Evolutionary conservation across 2,329 filamentous ascomycete genomes (phyloP).

Genomic region (Helotiales sp.): DNA sequence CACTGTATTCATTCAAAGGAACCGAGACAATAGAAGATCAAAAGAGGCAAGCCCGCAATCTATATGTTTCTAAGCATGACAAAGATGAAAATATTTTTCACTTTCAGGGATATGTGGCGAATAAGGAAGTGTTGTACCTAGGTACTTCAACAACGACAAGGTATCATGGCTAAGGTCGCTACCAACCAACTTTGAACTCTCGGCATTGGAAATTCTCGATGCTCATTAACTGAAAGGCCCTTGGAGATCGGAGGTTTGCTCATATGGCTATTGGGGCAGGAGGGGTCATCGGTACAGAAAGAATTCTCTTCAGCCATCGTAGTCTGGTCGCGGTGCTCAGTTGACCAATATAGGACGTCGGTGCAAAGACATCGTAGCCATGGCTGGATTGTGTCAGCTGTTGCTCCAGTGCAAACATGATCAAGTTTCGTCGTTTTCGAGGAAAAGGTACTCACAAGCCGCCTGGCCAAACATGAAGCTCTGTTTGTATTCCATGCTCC

Average conservation of each 20-base stretch:
- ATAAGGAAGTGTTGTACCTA: too few relatives aligned
- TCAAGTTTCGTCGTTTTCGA: neutral
- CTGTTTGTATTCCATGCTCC: constrained; percentile 35
- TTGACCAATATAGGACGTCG: neutral
- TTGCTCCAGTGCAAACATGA: neutral
- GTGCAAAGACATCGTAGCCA: neutral
- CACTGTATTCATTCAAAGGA: neutral
- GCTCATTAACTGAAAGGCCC: too few relatives aligned
- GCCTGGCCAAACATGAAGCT: constrained; percentile 39
- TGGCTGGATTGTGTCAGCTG: neutral
- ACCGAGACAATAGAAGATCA: neutral
- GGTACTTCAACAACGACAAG: too few relatives aligned
- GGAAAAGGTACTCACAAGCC: constrained; percentile 21
- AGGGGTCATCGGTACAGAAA: neutral
- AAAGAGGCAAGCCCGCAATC: too few relatives aligned
- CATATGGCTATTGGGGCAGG: neutral
- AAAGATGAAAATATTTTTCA: too few relatives aligned
- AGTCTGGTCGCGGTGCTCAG: neutral
- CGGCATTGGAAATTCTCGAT: too few relatives aligned
- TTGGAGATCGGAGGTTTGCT: too few relatives aligned
- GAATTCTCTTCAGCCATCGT: neutral
- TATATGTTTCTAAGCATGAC: too few relatives aligned
- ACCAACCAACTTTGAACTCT: too few relatives aligned
- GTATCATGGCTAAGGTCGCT: too few relatives aligned
- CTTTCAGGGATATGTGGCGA: too few relatives aligned